A percentile compares a stretch with the other conserved stretches of the same genome.
These are phyloP conservation scores for Erodium maritimum DNA, from an alignment of 345 rosid species.

Conservation along the genomic window DNA sequence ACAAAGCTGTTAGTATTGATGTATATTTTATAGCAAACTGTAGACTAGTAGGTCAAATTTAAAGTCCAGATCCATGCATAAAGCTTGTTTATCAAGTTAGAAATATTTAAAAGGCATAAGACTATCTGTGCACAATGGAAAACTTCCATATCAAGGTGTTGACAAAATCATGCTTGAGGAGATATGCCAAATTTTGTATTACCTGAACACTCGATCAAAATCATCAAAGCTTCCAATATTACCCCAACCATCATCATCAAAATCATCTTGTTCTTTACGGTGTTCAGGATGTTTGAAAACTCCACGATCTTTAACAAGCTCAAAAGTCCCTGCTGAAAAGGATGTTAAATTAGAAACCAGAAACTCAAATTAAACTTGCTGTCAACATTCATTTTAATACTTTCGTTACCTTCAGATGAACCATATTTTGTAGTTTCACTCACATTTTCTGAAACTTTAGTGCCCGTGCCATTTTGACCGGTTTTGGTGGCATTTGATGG, in stretches of 20 bases:
- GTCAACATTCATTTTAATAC: constrained; percentile 13
- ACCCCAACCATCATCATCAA: constrained; percentile 81
- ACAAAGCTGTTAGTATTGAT: no score
- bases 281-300: constrained; percentile 33
- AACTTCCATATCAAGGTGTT: no score
- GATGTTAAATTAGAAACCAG: constrained; percentile 16
- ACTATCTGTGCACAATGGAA: no score
- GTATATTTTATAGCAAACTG: no score
- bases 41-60: no score
- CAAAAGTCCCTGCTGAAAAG: constrained; percentile 31
- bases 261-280: constrained; percentile 60
- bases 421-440: constrained; percentile 31
- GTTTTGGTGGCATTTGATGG: constrained; percentile 30
- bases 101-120: no score
- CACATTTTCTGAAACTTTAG: constrained; percentile 32
- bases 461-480: constrained; percentile 33
- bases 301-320: constrained; percentile 40
- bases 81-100: no score
- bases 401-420: constrained; percentile 43
- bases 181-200: constrained; percentile 14
- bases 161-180: no score
- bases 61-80: no score
- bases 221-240: constrained; percentile 95
- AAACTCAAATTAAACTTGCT: constrained; percentile 9
- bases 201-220: constrained; percentile 89